Conservation (phyloP, 305 asterid species). For the Fraxinus nigra region DNA sequence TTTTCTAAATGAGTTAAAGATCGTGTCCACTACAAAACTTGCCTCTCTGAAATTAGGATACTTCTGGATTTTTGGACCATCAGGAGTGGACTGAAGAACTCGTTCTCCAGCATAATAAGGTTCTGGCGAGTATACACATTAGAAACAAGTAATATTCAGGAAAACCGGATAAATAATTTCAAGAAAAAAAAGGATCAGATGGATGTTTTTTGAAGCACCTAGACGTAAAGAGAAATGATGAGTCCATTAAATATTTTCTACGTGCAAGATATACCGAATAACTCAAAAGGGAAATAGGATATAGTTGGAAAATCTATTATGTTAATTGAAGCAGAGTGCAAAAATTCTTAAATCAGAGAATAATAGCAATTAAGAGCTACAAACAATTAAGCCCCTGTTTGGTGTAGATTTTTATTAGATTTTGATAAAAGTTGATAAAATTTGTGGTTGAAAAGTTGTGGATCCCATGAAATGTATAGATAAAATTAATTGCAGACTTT, state of each 20-base stretch:
- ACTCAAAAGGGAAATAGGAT: slow-evolving; percentile 4
- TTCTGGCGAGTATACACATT: slow-evolving; percentile 33
- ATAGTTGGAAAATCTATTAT: not conserved
- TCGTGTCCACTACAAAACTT: slow-evolving; percentile 22
- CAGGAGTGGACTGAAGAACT: slow-evolving; percentile 42
- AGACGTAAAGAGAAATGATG: not conserved
- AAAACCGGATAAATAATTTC: slow-evolving; percentile 16
- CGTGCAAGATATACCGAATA: not conserved
- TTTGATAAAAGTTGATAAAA: too few species aligned
- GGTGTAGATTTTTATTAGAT: too few species aligned
- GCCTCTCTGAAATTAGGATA: slow-evolving; percentile 46
- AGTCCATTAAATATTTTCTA: not conserved
- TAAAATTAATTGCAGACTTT: too few species aligned
- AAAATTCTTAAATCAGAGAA: slow-evolving; percentile 9
- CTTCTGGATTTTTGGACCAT: slow-evolving; percentile 38
- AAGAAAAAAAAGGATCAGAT: not conserved
- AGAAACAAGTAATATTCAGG: slow-evolving; percentile 15
- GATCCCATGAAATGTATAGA: too few species aligned
- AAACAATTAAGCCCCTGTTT: not conserved
- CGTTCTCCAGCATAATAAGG: slow-evolving; percentile 40
- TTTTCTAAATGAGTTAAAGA: not conserved
- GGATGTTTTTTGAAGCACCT: not conserved
- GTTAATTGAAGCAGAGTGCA: not conserved
- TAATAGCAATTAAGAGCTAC: not conserved
- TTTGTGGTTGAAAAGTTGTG: too few species aligned